Evolutionary conservation across 148 eudicot genomes (phyloP), one percentile per base, ranked within the genome.

Genomic region (Rhododendron griersonianum): DNA sequence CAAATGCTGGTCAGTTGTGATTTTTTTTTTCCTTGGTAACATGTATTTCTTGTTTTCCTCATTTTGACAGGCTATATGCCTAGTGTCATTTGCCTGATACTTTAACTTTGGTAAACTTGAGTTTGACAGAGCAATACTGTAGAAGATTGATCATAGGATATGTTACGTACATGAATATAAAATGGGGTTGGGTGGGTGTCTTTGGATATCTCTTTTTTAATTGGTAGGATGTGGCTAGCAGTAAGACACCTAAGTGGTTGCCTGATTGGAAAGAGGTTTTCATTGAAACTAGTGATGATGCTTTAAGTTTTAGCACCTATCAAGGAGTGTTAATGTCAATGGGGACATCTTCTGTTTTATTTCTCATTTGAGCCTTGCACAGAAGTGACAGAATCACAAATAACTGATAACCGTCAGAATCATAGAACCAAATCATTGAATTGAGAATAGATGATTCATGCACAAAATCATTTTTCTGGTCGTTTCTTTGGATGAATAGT

Each of bases 1-100:
- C 92, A 41, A 95, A 87, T 92, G 89, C 98, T 65, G 99, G 99
- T 95, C 67, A 80, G 86, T 57, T 45, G 13, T 47, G 39, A 23
- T 11, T 11, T 11, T 18, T 51, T 51, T 51, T 4, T 18, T 9
- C 51, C 23, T 74, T 30, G 47, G 11, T 16, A 71, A 71, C 39
- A 14, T 33, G 16, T 71, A 33, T 30, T 71, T 71, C 7, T 30
- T 33, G 37, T 83, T 16, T 48, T 30, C 6, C 18, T 80, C 7
- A 86, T 85, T 16, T 73, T 19, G 47, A 33, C 45, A 3, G 30
- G 45, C 78, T 30, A 3, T 33, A 25, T 35, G 48, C 14, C 28
- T 37, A 7, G 23, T 84, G 75, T 74, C 53, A 79, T 53, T 47
- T 85, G n/a, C 53, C 11, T 84, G 23, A 19, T 61, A 15, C 8